Conservation (phyloP, 2,329 filamentous ascomycete genomes). For the Pseudogymnoascus sp. region DNA sequence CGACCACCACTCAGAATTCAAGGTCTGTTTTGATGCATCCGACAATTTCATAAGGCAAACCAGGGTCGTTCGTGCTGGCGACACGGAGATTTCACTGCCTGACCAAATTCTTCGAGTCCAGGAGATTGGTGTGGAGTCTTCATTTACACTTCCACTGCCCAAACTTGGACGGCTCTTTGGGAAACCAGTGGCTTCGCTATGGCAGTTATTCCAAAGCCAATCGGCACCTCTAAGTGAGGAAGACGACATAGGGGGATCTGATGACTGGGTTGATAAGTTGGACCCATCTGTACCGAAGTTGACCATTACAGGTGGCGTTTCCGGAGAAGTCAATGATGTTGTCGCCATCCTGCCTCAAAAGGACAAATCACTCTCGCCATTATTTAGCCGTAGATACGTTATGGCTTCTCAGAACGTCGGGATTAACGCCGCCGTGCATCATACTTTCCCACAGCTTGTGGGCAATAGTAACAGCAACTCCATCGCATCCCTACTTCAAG, state of each 20-base stretch:
- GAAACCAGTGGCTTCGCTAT: not conserved
- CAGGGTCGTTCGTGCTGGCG: not conserved
- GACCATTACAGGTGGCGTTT: conserved; percentile 10
- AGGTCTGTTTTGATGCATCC: conserved; percentile 30
- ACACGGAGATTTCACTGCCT: conserved; percentile 22
- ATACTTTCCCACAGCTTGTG: conserved; percentile 25
- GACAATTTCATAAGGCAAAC: not conserved
- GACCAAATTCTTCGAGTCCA: conserved; percentile 18
- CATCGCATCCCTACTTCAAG: conserved; percentile 12
- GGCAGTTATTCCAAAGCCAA: not conserved
- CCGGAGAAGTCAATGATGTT: not conserved
- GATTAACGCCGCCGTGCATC: not conserved
- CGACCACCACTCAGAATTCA: conserved; percentile 9
- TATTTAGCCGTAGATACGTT: not conserved
- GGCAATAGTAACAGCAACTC: conserved; percentile 20
- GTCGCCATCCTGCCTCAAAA: not conserved
- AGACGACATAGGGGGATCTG: not conserved
- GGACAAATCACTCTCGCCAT: not conserved
- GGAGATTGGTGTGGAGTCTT: conserved; percentile 19
- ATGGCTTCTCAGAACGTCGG: not conserved
- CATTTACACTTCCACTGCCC: conserved; percentile 16
- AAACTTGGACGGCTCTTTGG: conserved; percentile 3
- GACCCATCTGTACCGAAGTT: not conserved
- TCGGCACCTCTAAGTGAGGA: not conserved
- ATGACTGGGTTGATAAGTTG: not conserved